Percentiles rank a stretch among this genome's conserved stretches.
These are phyloP conservation scores for Achlya hypogyna DNA, from an alignment of 352 stramenopile species.

Conservation along the genomic window DNA sequence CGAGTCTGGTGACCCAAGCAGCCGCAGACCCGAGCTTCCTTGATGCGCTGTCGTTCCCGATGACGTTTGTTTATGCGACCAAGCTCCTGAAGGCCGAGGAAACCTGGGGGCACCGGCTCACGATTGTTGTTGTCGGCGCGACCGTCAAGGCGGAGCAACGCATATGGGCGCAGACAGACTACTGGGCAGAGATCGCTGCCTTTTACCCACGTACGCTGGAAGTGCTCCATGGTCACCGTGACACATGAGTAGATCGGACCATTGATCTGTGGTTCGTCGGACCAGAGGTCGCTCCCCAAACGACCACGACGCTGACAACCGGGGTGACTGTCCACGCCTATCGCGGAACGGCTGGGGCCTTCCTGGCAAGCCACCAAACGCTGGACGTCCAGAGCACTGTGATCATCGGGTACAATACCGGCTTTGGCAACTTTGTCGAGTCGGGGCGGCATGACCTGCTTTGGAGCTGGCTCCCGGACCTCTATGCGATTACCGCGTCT, in stretches of 20 bases:
- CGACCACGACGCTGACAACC: constrained; percentile 11
- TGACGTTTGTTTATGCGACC: constrained; percentile 45
- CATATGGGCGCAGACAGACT: constrained; percentile 52
- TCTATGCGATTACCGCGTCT: constrained; percentile 43
- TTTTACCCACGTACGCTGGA: constrained; percentile 26
- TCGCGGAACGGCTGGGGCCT: constrained; percentile 40
- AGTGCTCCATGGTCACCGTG: too few relatives aligned
- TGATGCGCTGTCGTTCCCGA: constrained; percentile 62
- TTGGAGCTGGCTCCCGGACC: constrained; percentile 62
- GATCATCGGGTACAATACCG: constrained; percentile 62
- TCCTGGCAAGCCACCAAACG: constrained; percentile 29
- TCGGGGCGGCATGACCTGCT: constrained; percentile 37
- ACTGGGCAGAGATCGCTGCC: constrained; percentile 46
- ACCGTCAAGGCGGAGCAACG: constrained; percentile 64
- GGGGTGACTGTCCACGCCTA: constrained; percentile 35
- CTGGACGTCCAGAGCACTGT: constrained; percentile 37
- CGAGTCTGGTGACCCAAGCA: constrained; percentile 32
- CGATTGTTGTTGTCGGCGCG: constrained; percentile 45
- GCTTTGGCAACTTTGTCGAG: constrained; percentile 73
- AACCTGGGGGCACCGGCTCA: neutral
- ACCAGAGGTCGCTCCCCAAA: constrained; percentile 34
- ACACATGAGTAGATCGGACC: neutral
- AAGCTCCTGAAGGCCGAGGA: constrained; percentile 24
- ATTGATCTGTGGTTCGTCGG: constrained; percentile 57
- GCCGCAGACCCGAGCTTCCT: constrained; percentile 52